phyloP scores from a whole-genome alignment of 2,329 filamentous ascomycete species.

The Scedosporium apiospermum region DNA sequence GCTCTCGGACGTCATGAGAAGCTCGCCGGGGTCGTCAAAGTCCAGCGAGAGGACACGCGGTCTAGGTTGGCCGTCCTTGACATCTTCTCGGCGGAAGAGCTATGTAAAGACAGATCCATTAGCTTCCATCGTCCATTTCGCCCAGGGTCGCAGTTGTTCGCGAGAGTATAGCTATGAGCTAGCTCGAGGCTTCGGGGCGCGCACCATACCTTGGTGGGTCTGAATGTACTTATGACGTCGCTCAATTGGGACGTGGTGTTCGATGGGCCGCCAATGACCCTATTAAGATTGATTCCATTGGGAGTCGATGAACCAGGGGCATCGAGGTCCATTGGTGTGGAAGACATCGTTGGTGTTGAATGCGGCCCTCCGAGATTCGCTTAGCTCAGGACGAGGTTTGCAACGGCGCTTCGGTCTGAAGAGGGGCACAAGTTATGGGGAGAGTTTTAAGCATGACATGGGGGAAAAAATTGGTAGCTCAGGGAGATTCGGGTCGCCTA shows the following conservation, averaged over 20 bases:
- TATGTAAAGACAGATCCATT: constrained; percentile 15
- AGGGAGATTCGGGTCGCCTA: background rate
- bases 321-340: constrained; percentile 50
- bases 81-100: constrained; percentile 49
- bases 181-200: background rate
- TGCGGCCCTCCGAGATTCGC: background rate
- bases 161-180: no score
- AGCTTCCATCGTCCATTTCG: background rate
- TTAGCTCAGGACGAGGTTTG: background rate
- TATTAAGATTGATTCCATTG: constrained; percentile 36
- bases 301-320: constrained; percentile 28
- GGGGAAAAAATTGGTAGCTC: background rate
- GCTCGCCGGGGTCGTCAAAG: constrained; percentile 91
- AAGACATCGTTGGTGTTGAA: constrained; percentile 29
- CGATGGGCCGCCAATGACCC: constrained; percentile 30
- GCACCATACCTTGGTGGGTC: constrained; percentile 63
- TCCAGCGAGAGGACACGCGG: constrained; percentile 80
- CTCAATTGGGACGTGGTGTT: constrained; percentile 56
- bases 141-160: no score
- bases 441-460: background rate
- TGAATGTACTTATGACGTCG: constrained; percentile 68
- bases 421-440: background rate
- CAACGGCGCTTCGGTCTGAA: no score
- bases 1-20: constrained; percentile 81
- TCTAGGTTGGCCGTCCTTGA: constrained; percentile 40